phyloP scores from a whole-genome alignment of 768 basidiomycete species.

The Amyloporia xantha region DNA sequence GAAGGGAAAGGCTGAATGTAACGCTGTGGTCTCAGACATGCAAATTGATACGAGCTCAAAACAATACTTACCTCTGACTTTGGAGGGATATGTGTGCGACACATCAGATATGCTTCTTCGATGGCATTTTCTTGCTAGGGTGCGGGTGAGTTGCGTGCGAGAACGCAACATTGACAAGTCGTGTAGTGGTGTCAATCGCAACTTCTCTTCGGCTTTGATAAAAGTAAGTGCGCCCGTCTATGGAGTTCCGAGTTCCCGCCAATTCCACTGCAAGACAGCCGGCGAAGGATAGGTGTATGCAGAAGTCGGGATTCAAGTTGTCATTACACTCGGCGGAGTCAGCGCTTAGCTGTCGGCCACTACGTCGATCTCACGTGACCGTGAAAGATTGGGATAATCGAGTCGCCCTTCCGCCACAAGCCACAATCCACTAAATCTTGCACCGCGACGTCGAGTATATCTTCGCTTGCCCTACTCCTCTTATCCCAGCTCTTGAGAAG shows the following conservation, averaged over 20 bases:
- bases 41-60: not conserved
- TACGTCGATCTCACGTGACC: conserved; percentile 16
- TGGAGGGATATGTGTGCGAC: not conserved
- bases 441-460: not conserved
- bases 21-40: not conserved
- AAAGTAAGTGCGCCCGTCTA: not conserved
- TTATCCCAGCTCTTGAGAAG: not conserved
- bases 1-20: not conserved
- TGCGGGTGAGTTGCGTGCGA: not conserved
- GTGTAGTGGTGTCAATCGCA: not conserved
- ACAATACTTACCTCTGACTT: not conserved
- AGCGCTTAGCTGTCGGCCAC: not conserved
- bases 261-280: not conserved
- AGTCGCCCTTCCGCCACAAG: conserved; percentile 2
- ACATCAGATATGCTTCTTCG: not conserved
- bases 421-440: not conserved
- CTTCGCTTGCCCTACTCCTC: not conserved
- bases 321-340: not conserved
- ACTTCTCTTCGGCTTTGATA: too few species aligned
- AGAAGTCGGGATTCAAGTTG: not conserved
- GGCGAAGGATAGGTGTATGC: not conserved
- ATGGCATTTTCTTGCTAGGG: not conserved
- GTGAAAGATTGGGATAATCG: conserved; percentile 20
- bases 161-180: not conserved
- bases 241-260: not conserved